Conservation (phyloP, 257 asterid genomes). For the Gentiana straminea region DNA sequence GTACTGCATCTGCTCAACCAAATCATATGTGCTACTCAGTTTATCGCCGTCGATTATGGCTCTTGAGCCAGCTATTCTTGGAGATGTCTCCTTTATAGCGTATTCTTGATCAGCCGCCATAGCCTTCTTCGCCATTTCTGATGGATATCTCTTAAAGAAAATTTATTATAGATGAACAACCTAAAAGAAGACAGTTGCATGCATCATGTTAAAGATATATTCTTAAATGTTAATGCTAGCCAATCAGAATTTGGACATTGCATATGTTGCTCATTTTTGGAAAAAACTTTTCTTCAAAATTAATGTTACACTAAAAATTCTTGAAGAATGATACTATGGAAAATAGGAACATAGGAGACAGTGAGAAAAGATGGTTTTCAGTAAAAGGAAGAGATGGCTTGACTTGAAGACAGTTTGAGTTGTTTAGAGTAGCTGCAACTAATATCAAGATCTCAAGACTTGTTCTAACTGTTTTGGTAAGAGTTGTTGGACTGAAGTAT, state of each 20-base stretch:
- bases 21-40: constrained; percentile 58
- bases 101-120: constrained; percentile 40
- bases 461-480: constrained; percentile 1
- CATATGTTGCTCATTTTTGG: neutral
- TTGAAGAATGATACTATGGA: neutral
- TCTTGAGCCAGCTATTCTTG: constrained; percentile 70
- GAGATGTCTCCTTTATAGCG: constrained; percentile 65
- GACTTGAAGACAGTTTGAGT: constrained; percentile 18
- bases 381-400: constrained; percentile 6
- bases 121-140: constrained; percentile 17
- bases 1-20: constrained; percentile 85
- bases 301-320: neutral
- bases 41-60: constrained; percentile 53
- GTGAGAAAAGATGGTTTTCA: constrained; percentile 1
- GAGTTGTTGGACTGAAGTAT: neutral
- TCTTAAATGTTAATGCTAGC: neutral
- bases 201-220: neutral
- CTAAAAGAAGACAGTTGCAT: no score
- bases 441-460: constrained; percentile 3
- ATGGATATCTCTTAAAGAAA: neutral
- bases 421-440: constrained; percentile 46
- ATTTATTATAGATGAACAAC: no score
- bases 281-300: neutral
- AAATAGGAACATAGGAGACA: neutral
- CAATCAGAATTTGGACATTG: neutral